Conservation (phyloP, 192 early-diverging fungal genomes). For the Podila minutissima region DNA sequence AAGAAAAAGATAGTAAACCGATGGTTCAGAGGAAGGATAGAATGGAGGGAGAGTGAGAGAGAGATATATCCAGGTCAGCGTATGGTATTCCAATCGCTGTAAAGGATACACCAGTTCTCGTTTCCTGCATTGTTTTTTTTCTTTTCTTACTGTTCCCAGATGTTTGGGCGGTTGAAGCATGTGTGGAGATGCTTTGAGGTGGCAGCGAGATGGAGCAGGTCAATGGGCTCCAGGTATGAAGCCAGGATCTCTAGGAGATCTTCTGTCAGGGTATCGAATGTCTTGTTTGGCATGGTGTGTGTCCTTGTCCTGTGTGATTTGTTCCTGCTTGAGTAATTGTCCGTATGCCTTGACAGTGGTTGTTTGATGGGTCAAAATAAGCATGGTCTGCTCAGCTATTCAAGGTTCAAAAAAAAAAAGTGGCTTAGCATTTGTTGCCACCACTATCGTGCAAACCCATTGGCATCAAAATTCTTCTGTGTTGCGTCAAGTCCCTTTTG, state of each 20-base stretch:
- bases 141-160: slow-evolving; percentile 52
- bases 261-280: slow-evolving; percentile 38
- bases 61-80: too few relatives aligned
- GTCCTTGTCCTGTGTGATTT: slow-evolving; percentile 5
- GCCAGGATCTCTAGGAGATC: slow-evolving; percentile 38
- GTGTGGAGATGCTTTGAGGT: slow-evolving; percentile 36
- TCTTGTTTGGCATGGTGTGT: slow-evolving; percentile 27
- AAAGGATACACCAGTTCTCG: neutral
- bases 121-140: neutral
- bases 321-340: neutral
- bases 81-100: too few relatives aligned
- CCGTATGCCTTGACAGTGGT: neutral
- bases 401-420: slow-evolving; percentile 1
- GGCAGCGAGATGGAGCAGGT: slow-evolving; percentile 38
- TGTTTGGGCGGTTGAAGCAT: slow-evolving; percentile 18
- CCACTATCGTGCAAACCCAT: neutral
- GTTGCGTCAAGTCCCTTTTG: neutral
- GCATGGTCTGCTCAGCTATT: neutral
- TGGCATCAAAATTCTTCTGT: neutral
- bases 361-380: neutral
- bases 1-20: neutral
- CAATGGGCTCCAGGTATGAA: slow-evolving; percentile 50
- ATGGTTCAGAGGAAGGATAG: neutral
- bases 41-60: too few relatives aligned
- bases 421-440: slow-evolving; percentile 3